Base-by-base conservation (phyloP, 192 early-diverging fungal genomes). In the Entophlyctis helioformis region DNA sequence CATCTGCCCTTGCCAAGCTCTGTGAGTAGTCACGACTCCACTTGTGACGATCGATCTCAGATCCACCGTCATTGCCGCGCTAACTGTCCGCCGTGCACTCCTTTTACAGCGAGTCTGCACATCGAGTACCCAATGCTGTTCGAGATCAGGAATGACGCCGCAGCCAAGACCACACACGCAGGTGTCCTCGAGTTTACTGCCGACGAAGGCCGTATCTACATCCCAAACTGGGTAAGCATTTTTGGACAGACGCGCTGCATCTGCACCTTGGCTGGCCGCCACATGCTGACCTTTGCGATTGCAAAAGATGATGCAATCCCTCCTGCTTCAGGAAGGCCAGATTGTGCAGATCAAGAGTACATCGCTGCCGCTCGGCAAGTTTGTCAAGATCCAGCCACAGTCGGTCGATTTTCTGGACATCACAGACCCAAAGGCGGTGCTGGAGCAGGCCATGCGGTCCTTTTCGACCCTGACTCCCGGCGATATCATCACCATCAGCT, bases 101-200 rank as follows among this genome's bases (percentile, higher is more conserved):
- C n/a, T n/a, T n/a, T n/a, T n/a, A 23, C 18, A 69, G 84, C 87
- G 5, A 71, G 74, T 11, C 74, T 93, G 27, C 79, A 92, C 44
- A 87, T 95, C 46, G 76, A 78, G 13, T 93, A 90, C 57, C 95
- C 95, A 20, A 83, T 96, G 83, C 64, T 92, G 18, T 96, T 98
- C 59, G 71, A 82, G 47, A 67, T 98, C 32, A 69, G 73, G 10
- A 87, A 83, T 57, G 39, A 36, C 13, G 42, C 41, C 2, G 52
- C 68, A 37, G 50, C 59, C 4, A 69, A 51, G 44, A 62, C 72
- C 36, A 83, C 93, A 15, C 91, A 99, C 49, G 89, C 92, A 22
- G 96, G 96, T 50, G 96, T 99, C 8, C 77, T 99, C 8, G 93
- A 99, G 67, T 99, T 99, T 54, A 91, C 85, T 28, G 93, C 96